Conservation (phyloP, 1,139 yeast species). For the Sugiyamaella paludigena region DNA sequence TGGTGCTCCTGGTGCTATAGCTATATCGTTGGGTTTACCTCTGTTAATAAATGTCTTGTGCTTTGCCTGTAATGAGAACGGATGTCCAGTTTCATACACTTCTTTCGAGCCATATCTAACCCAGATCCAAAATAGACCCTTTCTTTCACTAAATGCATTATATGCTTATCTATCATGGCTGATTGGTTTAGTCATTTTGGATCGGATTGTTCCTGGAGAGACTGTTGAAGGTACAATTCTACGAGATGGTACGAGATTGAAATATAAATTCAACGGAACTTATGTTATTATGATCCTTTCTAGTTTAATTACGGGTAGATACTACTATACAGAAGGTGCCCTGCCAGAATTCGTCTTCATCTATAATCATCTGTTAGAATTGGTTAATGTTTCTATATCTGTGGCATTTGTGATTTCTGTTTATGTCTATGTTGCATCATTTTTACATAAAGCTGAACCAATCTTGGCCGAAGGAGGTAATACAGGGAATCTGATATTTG, state of each 20-base stretch:
- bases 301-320: constrained; percentile 51
- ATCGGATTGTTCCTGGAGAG: constrained; percentile 71
- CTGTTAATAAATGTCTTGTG: constrained; percentile 56
- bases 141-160: constrained; percentile 49
- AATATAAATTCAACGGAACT: constrained; percentile 80
- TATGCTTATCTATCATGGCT: constrained; percentile 74
- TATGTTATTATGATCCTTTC: constrained; percentile 51
- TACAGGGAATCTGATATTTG: constrained; percentile 70
- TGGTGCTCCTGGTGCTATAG: constrained; percentile 72
- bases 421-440: constrained; percentile 66
- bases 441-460: constrained; percentile 59
- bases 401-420: constrained; percentile 64
- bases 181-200: constrained; percentile 58
- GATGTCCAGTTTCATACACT: constrained; percentile 35
- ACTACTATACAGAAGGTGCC: constrained; percentile 48
- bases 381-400: constrained; percentile 60
- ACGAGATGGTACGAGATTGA: constrained; percentile 69
- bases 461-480: constrained; percentile 86
- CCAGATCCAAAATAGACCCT: constrained; percentile 21
- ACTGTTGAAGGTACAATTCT: constrained; percentile 61
- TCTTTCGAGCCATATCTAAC: constrained; percentile 36
- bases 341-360: constrained; percentile 80
- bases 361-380: constrained; percentile 63
- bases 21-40: constrained; percentile 68
- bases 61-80: constrained; percentile 42